Evolutionary conservation across 2,329 filamentous ascomycete genomes (phyloP), one percentile per base, ranked within the genome.

Genomic region (Botrytis fabae): DNA sequence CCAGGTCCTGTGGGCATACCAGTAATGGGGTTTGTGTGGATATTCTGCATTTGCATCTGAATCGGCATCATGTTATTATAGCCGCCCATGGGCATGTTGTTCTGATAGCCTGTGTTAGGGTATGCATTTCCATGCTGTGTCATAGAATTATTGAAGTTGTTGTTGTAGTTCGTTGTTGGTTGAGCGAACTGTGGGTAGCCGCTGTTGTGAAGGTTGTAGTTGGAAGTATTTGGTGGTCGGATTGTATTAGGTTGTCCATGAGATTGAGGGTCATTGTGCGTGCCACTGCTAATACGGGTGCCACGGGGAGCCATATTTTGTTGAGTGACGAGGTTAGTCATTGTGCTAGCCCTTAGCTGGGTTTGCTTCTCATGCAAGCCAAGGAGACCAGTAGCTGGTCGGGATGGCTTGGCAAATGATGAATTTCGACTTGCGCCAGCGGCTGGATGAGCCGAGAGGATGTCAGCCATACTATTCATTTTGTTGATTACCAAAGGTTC

Each of bases 361-460:
- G 48, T 77, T n/a, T 76, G 69, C 71, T 79, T 75, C 60, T 81
- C 78, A 48, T 81, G 79, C 38, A 80, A 61, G 12, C 77, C 79
- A 1, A 81, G 75, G n/a, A 81, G 75, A 38, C 80, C 80, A 16
- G 71, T 75, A 6, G 74, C 64, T 22, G 78, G 78, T 66, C 77
- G 78, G 10, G 32, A 61, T 28, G 66, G 68, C 32, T 77, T 72
- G n/a, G 32, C 68, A 42, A 77, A 77, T 20, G 73, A 74, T 2
- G 71, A 51, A 38, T 61, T 63, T 9, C 74, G 73, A 42, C 70
- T 72, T 32, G 75, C 75, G 32, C 80, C 78, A 46, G 81, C 79
- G 38, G 81, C 68, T 9, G 88, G 88, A 76, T 89, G 86, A 2
- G 85, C 84, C 73, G 86, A 83, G 16, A 92, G 85, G 14, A 81